A percentile compares a stretch with the other conserved stretches of the same genome.
phyloP scores from a whole-genome alignment of 2,329 filamentous ascomycete species.

The Claviceps pusilla region DNA sequence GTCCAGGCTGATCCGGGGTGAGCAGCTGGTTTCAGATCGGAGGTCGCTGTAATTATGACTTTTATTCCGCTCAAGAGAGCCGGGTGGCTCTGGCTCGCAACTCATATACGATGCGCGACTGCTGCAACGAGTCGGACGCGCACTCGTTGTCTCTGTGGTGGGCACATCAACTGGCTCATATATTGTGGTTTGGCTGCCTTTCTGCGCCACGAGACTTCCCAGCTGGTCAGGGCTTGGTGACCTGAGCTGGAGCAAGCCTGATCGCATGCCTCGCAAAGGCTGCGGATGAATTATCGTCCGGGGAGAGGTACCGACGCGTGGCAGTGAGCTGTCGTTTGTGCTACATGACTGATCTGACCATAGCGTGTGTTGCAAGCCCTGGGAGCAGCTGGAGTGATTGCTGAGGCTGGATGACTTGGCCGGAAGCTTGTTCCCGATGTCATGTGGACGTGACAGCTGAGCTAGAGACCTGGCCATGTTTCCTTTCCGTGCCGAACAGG shows the following conservation, averaged over 20 bases:
- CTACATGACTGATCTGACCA: slow-evolving; percentile 6
- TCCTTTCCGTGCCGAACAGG: neutral
- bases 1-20: neutral
- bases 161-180: neutral
- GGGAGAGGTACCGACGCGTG: neutral
- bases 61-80: neutral
- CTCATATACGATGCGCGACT: neutral
- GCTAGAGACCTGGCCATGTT: neutral
- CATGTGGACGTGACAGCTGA: neutral
- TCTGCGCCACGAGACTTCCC: slow-evolving; percentile 2
- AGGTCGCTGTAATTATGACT: neutral
- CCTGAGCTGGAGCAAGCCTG: slow-evolving; percentile 1
- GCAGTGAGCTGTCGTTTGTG: slow-evolving; percentile 4
- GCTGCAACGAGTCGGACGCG: neutral
- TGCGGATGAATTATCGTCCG: slow-evolving; percentile 11
- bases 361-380: neutral
- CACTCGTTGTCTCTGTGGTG: neutral
- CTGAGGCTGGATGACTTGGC: slow-evolving; percentile 4
- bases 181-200: neutral
- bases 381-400: slow-evolving; percentile 3
- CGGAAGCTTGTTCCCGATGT: neutral
- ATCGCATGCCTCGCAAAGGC: slow-evolving; percentile 8
- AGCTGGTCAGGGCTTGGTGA: neutral
- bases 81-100: neutral
- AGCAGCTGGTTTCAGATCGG: neutral